Evolutionary conservation across 768 basidiomycete genomes (phyloP), one percentile per base, ranked within the genome.

Genomic region (Podaxis sp.): DNA sequence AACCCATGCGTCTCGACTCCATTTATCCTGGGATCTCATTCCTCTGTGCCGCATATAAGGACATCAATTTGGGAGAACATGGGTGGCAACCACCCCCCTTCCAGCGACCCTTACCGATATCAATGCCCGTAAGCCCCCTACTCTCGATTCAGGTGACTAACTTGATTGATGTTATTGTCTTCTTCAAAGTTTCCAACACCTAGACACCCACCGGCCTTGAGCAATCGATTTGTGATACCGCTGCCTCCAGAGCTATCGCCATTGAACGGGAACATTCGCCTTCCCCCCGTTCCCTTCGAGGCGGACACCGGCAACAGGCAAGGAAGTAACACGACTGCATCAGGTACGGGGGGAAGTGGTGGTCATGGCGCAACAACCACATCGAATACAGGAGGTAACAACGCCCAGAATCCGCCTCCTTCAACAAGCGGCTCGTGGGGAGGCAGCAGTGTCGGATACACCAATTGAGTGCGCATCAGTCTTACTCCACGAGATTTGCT

Each of bases 241-340:
- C 12, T 61, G 33, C 52, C 60, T 6, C 52, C 42, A 8, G 60
- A 61, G 42, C 60, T 61, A 8, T 61, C 60, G 12, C 60, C 60
- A 5, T 26, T 61, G 26, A 30, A 17, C 36, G 30, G 30, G 11
- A 44, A 19, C 28, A 12, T 33, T 36, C 39, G 19, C 1, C 52
- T 61, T 8, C 60, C 60, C 5, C 53, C 60, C 2, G 60, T 54
- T 2, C 60, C 60, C 2, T 61, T 61, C 17, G 19, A 61, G 17
- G 17, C 4, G 44, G 64, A 63, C 15, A 13, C 33, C 6, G 12
- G 48, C 22, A 22, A 12, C 22, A 7, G 4, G 19, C 48, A 49
- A 49, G 57, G 44, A 33, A 46, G 39, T 40, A 57, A 22, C 15
- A 26, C 15, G 24, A 39, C 22, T 19, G 3, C 24, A 12, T 22